Conservation (phyloP, 2,329 filamentous ascomycete species). For the Keithomyces neogunnii region DNA sequence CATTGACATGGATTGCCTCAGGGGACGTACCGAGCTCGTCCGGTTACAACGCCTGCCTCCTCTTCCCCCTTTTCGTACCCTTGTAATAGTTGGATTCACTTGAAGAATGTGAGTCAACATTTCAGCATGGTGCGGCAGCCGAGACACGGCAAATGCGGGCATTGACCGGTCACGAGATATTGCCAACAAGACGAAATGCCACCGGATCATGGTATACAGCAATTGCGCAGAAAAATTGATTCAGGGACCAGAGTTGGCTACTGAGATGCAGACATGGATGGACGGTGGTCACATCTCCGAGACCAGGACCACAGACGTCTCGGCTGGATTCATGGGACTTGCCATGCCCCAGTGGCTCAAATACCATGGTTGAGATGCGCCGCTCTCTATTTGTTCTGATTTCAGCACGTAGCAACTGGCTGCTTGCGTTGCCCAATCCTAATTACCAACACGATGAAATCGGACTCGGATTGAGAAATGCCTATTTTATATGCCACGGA, state of each 20-base stretch:
- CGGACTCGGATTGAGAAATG: not conserved
- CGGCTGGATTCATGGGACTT: not conserved
- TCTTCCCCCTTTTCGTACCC: not conserved
- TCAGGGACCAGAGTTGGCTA: not conserved
- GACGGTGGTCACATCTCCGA: not conserved
- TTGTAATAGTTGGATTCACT: not conserved
- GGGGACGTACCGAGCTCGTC: not conserved
- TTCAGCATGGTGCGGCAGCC: not conserved
- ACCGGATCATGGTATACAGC: not conserved
- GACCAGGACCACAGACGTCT: not conserved
- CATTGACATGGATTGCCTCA: not conserved
- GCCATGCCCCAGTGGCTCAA: not conserved
- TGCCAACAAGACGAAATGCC: not conserved
- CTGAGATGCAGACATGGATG: not conserved
- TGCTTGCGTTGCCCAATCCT: not conserved
- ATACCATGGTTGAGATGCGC: not conserved
- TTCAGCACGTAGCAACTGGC: not conserved
- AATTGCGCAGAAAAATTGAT: not conserved
- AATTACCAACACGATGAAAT: not conserved
- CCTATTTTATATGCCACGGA: not conserved
- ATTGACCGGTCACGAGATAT: not conserved
- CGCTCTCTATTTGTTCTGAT: not conserved
- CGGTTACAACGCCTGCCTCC: not conserved
- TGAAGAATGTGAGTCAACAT: not conserved
- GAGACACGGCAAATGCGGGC: not conserved